Evolutionary conservation across 2,329 filamentous ascomycete species (phyloP), one percentile per base, ranked within the genome.

Genomic region (Daldinia sp.): DNA sequence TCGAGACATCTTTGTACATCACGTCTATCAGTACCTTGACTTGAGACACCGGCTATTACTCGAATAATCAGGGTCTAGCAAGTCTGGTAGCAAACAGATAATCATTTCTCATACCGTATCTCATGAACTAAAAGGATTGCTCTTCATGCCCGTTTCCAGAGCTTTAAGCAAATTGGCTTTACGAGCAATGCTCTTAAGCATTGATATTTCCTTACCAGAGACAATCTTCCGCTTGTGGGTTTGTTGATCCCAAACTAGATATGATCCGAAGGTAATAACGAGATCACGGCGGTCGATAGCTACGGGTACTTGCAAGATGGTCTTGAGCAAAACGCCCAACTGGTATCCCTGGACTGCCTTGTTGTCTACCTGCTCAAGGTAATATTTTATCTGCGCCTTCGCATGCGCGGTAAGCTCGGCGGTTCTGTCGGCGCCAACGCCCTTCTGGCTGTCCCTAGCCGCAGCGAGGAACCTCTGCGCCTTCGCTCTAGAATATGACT

Each of bases 261-360:
- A 48, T 5, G 49, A 37, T 1, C 58, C 64, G 9, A 67, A 64
- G 1, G 43, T 8, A 2, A 11, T 17, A 10, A 67, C 30, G 1
- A 64, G 41, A 1, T 10, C 39, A 9, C 49, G 53, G 8, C 37
- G 50, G 27, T 67, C 52, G 13, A 67, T 30, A 8, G 30, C 9
- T 0, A 45, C 29, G 1, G 61, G 61, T 5, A 52, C 29, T 23
- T 50, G 53, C n/a, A 67, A 15, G 13, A 67, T 51, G 10, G 51
- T 53, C 47, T 62, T 61, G 7, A 67, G 51, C 1, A 67, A 55
- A 13, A 39, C 21, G 17, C n/a, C n/a, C n/a, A n/a, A n/a, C n/a
- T n/a, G n/a, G n/a, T n/a, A n/a, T n/a, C n/a, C n/a, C n/a, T n/a
- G n/a, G n/a, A n/a, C n/a, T n/a, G 9, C 27, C 6, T 50, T 55